Percentiles rank a stretch among this genome's conserved stretches.
These are phyloP conservation scores for Apophysomyces sp. DNA, from an alignment of 371 early-diverging fungal genomes.

Conservation along the genomic window DNA sequence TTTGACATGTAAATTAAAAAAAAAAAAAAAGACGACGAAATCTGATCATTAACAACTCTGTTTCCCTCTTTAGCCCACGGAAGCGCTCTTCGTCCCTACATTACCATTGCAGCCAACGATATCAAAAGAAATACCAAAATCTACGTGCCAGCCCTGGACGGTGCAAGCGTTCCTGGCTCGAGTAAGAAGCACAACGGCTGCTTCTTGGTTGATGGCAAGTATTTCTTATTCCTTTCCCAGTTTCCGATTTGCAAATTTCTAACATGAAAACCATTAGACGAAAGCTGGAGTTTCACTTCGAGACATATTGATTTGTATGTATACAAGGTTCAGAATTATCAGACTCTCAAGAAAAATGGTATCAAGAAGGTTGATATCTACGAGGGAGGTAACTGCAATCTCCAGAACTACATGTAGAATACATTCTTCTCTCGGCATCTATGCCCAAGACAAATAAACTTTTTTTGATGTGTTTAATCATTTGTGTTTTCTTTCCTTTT, in stretches of 20 bases:
- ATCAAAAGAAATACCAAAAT: constrained; percentile 34
- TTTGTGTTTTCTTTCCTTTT: too few relatives aligned
- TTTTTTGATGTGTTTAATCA: background rate
- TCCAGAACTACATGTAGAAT: constrained; percentile 27
- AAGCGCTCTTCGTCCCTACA: constrained; percentile 21
- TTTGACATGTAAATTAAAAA: constrained; percentile 11
- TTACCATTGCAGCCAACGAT: constrained; percentile 25
- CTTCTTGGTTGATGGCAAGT: constrained; percentile 18
- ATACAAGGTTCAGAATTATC: constrained; percentile 23
- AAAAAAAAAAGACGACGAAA: background rate
- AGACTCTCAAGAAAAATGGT: constrained; percentile 21
- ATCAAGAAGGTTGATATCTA: constrained; percentile 22
- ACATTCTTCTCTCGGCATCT: too few relatives aligned
- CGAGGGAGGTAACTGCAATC: constrained; percentile 33
- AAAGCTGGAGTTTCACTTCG: constrained; percentile 30
- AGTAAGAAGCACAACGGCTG: constrained; percentile 34
- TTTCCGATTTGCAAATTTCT: background rate
- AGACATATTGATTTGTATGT: constrained; percentile 33
- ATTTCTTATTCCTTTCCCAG: background rate
- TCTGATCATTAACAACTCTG: background rate
- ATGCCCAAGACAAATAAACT: background rate
- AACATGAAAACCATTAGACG: constrained; percentile 4
- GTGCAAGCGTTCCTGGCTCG: constrained; percentile 20
- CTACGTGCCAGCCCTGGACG: constrained; percentile 24
- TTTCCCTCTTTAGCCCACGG: constrained; percentile 6